Base-by-base conservation (phyloP, 345 rosid species). In the Citrus medica region DNA sequence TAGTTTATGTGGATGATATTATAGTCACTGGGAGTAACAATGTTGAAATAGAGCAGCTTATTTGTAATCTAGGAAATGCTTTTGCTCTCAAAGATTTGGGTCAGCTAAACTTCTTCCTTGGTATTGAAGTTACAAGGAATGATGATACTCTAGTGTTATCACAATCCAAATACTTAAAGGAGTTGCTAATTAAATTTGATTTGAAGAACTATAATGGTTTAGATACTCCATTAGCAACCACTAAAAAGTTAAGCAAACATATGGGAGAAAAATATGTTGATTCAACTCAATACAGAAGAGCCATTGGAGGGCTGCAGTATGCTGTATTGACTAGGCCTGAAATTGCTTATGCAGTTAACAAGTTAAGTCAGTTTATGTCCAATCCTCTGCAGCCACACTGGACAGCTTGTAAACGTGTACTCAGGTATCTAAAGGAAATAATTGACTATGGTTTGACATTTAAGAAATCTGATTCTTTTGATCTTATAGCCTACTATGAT, bases 111-210 rank as follows among this genome's bases (percentile, higher is more conserved):
- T n/a, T n/a, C n/a, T n/a, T n/a, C n/a, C n/a, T n/a, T n/a, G n/a
- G n/a, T n/a, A n/a, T n/a, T n/a, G n/a, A n/a, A n/a, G 53, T 13
- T 0, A 12, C 4, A 0, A 46, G 17, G 13, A 46, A 10, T 1
- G 2, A 8, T 0, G 10, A 7, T 9, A n/a, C 64, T 9, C 9
- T 8, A 1, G 6, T 8, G n/a, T 9, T 24, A 2, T 48, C 16
- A 0, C 17, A 48, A 3, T 0, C 53, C 0, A 48, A 48, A 0
- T 48, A 48, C 0, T 13, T 46, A 0, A 9, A 10, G 1, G 53
- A 48, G 0, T 0, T 48, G 0, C 5, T 48, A 1, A n/a, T 1
- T 0, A 48, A 48, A 1, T 10, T 48, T 9, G 16, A 46, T 0
- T 0, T 46, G 0, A 46, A 9, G 3, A 12, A 59, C 1, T 24